Conservation (phyloP, 202 grass and related monocot species). For the Elaeis oleifera region DNA sequence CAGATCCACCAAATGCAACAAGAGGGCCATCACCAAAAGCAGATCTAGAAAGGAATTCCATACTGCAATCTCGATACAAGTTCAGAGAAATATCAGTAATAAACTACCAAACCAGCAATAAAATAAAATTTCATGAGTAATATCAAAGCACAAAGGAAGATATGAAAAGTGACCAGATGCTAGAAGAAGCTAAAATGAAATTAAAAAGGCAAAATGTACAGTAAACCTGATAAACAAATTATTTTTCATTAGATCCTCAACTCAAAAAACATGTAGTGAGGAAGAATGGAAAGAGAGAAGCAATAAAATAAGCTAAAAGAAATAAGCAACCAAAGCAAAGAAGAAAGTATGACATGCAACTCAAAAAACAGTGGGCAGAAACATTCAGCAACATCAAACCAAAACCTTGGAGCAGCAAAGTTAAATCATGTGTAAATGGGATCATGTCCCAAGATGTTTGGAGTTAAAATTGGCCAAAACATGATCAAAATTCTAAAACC, state of each 20-base stretch:
- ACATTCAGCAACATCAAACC: too few species aligned
- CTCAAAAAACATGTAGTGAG: background rate
- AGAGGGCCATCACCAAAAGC: constrained; percentile 82
- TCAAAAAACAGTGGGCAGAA: too few species aligned
- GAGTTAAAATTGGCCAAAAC: too few species aligned
- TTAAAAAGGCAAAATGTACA: background rate
- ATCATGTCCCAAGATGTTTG: too few species aligned
- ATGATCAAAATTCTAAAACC: too few species aligned
- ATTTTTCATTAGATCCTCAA: background rate
- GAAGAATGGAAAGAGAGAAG: background rate
- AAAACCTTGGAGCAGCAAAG: too few species aligned
- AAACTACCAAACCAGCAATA: too few species aligned
- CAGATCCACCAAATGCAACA: constrained; percentile 87
- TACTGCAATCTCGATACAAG: constrained; percentile 44
- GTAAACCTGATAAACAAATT: background rate
- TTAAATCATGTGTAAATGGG: too few species aligned
- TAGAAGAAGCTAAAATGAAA: background rate
- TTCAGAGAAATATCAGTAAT: background rate
- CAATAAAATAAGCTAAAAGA: too few species aligned
- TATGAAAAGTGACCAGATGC: background rate
- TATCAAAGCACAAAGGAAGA: background rate
- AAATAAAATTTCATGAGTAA: background rate
- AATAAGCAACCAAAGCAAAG: too few species aligned
- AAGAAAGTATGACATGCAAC: too few species aligned
- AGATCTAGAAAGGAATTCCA: constrained; percentile 89